Evolutionary conservation across 352 stramenopile species (phyloP).

Genomic region (Phytophthora constricta): DNA sequence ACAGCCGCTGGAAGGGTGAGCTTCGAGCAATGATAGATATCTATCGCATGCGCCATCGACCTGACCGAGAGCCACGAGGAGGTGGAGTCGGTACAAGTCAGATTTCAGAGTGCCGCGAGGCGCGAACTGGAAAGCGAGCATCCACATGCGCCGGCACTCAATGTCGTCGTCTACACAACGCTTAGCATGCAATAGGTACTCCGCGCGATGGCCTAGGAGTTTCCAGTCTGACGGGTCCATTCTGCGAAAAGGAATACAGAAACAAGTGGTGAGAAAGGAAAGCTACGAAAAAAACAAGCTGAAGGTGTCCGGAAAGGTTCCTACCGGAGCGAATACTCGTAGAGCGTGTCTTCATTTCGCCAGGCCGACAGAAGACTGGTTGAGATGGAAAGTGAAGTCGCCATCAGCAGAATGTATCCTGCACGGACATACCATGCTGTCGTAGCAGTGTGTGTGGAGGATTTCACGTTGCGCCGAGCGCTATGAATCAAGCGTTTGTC

Average conservation of each 20-base stretch:
- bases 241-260: slow-evolving; percentile 11
- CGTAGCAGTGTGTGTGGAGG: neutral
- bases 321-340: slow-evolving; percentile 33
- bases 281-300: neutral
- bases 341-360: slow-evolving; percentile 42
- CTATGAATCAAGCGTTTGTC: neutral
- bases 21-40: slow-evolving; percentile 21
- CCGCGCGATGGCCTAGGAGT: slow-evolving; percentile 32
- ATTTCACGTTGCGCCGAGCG: neutral
- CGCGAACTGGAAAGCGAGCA: slow-evolving; percentile 23
- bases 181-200: slow-evolving; percentile 4
- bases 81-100: slow-evolving; percentile 29
- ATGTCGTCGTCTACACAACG: slow-evolving; percentile 12
- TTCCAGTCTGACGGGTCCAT: slow-evolving; percentile 55
- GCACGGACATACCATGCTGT: slow-evolving; percentile 1
- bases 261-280: neutral
- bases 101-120: slow-evolving; percentile 28
- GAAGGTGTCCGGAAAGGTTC: neutral
- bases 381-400: slow-evolving; percentile 21
- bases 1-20: neutral
- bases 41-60: slow-evolving; percentile 12
- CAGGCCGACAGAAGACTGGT: slow-evolving; percentile 26
- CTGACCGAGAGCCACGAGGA: slow-evolving; percentile 15
- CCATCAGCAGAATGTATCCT: slow-evolving; percentile 9
- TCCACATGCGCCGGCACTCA: slow-evolving; percentile 17